Percentiles rank a stretch among this genome's conserved stretches.
Evolutionary conservation across 164 flowering plant species (phyloP).

Genomic region (Vitis amurensis): DNA sequence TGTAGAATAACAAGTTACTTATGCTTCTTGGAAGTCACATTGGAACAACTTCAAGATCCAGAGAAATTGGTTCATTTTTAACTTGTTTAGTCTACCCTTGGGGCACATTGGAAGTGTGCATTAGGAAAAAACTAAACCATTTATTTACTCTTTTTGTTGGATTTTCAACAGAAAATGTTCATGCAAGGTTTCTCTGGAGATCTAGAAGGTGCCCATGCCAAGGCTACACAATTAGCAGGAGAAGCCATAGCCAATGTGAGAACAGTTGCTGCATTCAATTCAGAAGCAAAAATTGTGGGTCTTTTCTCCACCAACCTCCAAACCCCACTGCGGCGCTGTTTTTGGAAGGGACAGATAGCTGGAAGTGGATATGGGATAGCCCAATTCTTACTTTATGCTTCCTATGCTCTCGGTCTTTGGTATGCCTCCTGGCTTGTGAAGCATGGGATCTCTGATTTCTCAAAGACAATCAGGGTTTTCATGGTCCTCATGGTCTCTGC

Average conservation of each 20-base stretch:
- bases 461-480: slow-evolving; percentile 91
- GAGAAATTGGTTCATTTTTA: background rate
- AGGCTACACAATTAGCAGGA: slow-evolving; percentile 94
- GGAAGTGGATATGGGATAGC: slow-evolving; percentile 93
- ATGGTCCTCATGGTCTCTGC: slow-evolving; percentile 99
- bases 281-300: slow-evolving; percentile 72
- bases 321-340: slow-evolving; percentile 69
- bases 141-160: slow-evolving; percentile 3
- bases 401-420: slow-evolving; percentile 96
- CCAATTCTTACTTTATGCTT: slow-evolving; percentile 85
- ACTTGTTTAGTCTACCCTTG: no score
- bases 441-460: slow-evolving; percentile 95
- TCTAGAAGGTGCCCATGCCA: slow-evolving; percentile 83
- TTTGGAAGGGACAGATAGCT: slow-evolving; percentile 97
- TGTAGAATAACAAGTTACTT: background rate
- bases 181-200: slow-evolving; percentile 97
- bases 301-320: slow-evolving; percentile 71
- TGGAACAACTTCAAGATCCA: background rate
- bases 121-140: background rate
- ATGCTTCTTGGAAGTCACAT: background rate
- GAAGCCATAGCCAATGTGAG: slow-evolving; percentile 93
- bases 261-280: slow-evolving; percentile 97
- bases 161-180: slow-evolving; percentile 83
- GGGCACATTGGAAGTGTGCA: no score
- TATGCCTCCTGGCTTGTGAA: slow-evolving; percentile 98